phyloP scores from a whole-genome alignment of 2,329 filamentous ascomycete genomes.

The Colletotrichum aenigma region DNA sequence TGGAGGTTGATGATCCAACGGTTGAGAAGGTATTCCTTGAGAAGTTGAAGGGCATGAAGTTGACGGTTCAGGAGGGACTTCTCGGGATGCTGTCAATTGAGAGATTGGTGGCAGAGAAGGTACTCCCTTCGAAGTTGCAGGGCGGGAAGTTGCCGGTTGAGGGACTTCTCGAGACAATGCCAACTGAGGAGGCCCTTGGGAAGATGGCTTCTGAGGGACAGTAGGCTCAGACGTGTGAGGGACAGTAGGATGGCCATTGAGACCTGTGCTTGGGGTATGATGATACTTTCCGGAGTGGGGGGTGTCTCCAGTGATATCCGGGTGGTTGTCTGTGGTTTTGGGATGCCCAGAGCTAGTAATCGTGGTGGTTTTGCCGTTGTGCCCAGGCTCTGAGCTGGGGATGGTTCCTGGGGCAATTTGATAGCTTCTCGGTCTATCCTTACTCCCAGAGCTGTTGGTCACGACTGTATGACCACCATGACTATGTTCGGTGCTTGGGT shows the following conservation, averaged over 20 bases:
- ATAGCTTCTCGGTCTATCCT: background rate
- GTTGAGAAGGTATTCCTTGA: background rate
- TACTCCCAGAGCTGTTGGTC: background rate
- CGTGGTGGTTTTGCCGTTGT: background rate
- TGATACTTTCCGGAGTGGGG: background rate
- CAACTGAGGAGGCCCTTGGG: background rate
- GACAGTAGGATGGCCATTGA: background rate
- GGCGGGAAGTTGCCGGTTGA: background rate
- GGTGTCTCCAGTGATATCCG: background rate
- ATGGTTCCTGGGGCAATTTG: background rate
- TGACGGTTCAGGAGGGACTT: background rate
- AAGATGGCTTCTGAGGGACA: background rate
- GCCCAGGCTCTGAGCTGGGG: background rate
- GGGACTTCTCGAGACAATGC: background rate
- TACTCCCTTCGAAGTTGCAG: background rate
- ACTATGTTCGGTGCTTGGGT: background rate
- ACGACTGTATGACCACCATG: background rate
- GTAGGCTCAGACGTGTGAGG: background rate
- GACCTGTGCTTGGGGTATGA: background rate
- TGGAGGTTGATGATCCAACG: background rate
- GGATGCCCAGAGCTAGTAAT: fast-evolving
- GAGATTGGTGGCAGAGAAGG: background rate
- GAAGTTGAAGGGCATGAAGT: background rate
- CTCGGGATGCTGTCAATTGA: background rate
- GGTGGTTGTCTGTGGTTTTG: background rate